Base-by-base conservation (phyloP, 306 rosid genomes). In the Begonia peltatifolia region DNA sequence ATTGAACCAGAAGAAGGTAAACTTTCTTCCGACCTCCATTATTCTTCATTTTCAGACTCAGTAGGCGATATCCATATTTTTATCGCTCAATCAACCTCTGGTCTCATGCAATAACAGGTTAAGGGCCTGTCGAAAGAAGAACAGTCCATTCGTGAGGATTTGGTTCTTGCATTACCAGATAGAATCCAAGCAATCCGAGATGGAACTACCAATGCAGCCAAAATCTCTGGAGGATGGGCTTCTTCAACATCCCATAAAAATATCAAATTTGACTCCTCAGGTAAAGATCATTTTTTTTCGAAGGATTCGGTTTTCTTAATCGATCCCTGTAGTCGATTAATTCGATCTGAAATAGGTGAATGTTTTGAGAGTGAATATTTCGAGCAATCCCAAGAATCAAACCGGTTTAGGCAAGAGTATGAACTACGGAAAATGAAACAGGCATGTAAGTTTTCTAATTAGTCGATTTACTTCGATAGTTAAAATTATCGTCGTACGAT, bases 381-480 rank as follows among this genome's bases (percentile, higher is more conserved):
- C 74, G 72, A 78, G 10, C 86, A 75, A 59, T 60, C 59, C 62
- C 86, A 83, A 81, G 86, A 83, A 60, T 78, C 95, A 13, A 86
- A 46, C 59, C 87, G 80, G 66, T 86, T 80, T 65, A 62, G 86
- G 50, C 54, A 75, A 20, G 97, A 90, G 67, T 80, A 74, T 65
- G 95, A 90, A 60, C 80, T 85, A 82, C 75, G 95, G 63, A 85
- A 68, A 79, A 65, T 61, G 77, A 90, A 79, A 77, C 95, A 85
- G 87, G 97, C 74, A 71, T 60, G 66, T 68, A 65, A 50, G 52
- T 53, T 63, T 73, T 62, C 51, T 43, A 12, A 55, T 55, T 61
- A 50, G 63, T 65, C 69, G 57, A 18, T 13, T 62, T 58, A 11
- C 47, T 52, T 57, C 59, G 47, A 22, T 62, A 49, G 41, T 11